Evolutionary conservation across 116 monocot species (phyloP), one percentile per base, ranked within the genome.

Genomic region (Posidonia oceanica): DNA sequence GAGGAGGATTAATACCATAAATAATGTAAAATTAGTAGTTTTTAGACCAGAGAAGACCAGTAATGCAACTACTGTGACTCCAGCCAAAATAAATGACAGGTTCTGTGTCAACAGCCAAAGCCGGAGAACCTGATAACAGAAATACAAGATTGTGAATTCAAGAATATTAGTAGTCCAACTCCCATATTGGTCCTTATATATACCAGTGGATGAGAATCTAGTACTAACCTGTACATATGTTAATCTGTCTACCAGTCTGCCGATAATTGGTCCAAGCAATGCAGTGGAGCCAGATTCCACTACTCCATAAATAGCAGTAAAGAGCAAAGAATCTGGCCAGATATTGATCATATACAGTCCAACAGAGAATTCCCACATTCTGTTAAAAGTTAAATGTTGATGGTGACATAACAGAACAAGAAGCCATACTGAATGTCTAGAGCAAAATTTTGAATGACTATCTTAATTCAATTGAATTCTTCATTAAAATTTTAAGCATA

Each of bases 291-390:
- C 68, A 64, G 95, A 86, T 71, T 96, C 95, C 14, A 91, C 91
- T 22, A 87, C 88, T 68, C 91, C 91, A 78, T 96, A 96, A 20
- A 87, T 52, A 42, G 91, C 91, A 66, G 91, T 83, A 70, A 96
- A 87, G 54, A 91, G 82, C 69, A 96, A 75, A 74, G 96, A 96
- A 52, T 82, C 77, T 14, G 91, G 91, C 84, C 91, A 91, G 59
- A 91, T 85, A 65, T 72, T 79, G 13, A 95, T 95, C 95, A 95
- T 95, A 77, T 91, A 95, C 52, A 95, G 72, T 48, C 83, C 91
- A 66, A 95, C 91, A 22, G 91, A 95, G 72, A 95, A 95, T 61
- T 95, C 95, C 88, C 95, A 95, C 95, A 95, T 95, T 60, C 94
- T 94, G 84, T 69, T 82, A n/a, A 53, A 44, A 61, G 14, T 23